Evolutionary conservation across 2,329 filamentous ascomycete species (phyloP).

Genomic region (Xylariaceae sp.): DNA sequence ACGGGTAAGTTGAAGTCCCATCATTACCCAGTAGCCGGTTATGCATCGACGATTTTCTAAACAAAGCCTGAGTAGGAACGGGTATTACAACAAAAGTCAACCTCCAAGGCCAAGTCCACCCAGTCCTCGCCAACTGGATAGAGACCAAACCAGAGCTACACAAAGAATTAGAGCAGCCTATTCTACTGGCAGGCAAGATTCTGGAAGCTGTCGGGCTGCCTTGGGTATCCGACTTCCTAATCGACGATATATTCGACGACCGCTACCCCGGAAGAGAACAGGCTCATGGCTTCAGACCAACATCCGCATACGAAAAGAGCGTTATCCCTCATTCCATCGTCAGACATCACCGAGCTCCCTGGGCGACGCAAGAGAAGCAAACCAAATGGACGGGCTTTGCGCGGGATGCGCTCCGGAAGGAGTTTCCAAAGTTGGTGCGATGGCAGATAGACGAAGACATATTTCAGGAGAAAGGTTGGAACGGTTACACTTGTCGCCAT

Average conservation of each 20-base stretch:
- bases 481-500: conserved; percentile 45
- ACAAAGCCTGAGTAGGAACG: conserved; percentile 31
- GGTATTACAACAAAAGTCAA: conserved; percentile 24
- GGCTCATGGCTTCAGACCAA: background rate
- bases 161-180: conserved; percentile 41
- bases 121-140: conserved; percentile 41
- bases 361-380: conserved; percentile 32
- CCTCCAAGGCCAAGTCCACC: conserved; percentile 41
- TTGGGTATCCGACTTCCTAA: conserved; percentile 45
- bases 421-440: conserved; percentile 32
- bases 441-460: conserved; percentile 45
- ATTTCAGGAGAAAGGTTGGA: conserved; percentile 41
- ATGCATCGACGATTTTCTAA: background rate
- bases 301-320: conserved; percentile 1
- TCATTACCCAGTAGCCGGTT: background rate
- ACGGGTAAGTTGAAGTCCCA: conserved; percentile 34
- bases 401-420: conserved; percentile 25
- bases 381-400: conserved; percentile 34
- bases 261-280: conserved; percentile 38
- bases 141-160: conserved; percentile 28
- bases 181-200: conserved; percentile 42
- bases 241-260: conserved; percentile 41
- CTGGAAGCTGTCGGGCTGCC: conserved; percentile 40
- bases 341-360: conserved; percentile 36
- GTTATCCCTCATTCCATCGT: conserved; percentile 34